A percentile compares a stretch with the other conserved stretches of the same genome.
phyloP scores from a whole-genome alignment of 257 asterid species.

The Salvia miltiorrhiza region DNA sequence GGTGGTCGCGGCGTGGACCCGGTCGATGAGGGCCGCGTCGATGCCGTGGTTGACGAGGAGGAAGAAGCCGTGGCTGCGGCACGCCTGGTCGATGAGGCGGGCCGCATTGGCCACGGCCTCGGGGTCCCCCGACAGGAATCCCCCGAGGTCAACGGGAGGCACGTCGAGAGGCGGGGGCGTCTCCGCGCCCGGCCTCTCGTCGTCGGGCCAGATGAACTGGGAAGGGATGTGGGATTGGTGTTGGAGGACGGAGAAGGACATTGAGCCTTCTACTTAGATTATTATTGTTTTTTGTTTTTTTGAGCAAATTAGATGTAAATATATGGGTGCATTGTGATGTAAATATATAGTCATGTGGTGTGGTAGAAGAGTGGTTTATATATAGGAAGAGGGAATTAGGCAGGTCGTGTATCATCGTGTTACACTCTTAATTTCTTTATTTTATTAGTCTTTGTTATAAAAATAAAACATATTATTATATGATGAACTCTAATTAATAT shows the following conservation, averaged over 20 bases:
- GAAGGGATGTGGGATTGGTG: constrained; percentile 48
- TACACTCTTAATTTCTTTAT: no score
- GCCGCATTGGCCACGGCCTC: constrained; percentile 25
- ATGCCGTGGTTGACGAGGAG: constrained; percentile 66
- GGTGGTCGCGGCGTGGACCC: constrained; percentile 36
- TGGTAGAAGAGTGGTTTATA: background rate
- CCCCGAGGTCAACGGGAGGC: constrained; percentile 49
- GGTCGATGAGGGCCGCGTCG: constrained; percentile 41
- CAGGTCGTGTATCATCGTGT: no score
- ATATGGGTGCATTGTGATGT: no score
- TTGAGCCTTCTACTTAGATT: no score
- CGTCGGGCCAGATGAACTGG: constrained; percentile 81
- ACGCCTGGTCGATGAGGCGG: constrained; percentile 44
- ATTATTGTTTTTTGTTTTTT: no score
- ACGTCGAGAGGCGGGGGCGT: constrained; percentile 45
- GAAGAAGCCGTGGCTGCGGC: constrained; percentile 66
- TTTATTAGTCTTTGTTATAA: no score
- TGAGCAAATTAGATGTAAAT: no score
- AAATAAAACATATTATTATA: no score
- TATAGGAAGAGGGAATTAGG: background rate
- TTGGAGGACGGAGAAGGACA: constrained; percentile 27
- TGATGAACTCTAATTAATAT: no score
- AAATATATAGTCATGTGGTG: no score
- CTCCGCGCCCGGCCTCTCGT: constrained; percentile 50
- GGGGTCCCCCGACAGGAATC: constrained; percentile 49